A percentile compares a stretch with the other conserved stretches of the same genome.
Conservation (phyloP, 495 filamentous ascomycete species). For the Daldinia vernicosa region DNA sequence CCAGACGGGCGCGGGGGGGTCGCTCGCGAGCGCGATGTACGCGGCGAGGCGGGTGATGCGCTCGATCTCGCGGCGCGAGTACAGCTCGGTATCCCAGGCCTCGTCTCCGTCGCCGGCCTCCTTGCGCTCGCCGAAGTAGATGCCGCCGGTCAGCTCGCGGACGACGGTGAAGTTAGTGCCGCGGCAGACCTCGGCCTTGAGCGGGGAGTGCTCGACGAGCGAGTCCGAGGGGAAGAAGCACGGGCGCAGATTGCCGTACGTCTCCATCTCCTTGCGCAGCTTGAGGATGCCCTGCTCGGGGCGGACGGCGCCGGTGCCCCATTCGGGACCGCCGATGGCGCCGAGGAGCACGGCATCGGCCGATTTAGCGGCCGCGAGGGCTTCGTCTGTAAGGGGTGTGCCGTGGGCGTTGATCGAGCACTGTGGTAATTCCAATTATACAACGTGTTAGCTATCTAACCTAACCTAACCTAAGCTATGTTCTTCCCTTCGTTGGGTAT, state of each 20-base stretch:
- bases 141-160: slow-evolving; percentile 92
- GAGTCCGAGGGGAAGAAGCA: slow-evolving; percentile 95
- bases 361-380: slow-evolving; percentile 83
- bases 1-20: slow-evolving; percentile 85
- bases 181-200: slow-evolving; percentile 85
- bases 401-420: slow-evolving; percentile 88
- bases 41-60: slow-evolving; percentile 85
- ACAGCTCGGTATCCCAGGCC: slow-evolving; percentile 90
- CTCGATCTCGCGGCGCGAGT: slow-evolving; percentile 88
- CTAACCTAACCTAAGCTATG: neutral
- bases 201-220: slow-evolving; percentile 85
- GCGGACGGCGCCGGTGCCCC: slow-evolving; percentile 88
- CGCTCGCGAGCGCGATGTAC: slow-evolving; percentile 78
- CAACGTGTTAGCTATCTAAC: neutral
- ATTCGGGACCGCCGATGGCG: slow-evolving; percentile 97
- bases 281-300: slow-evolving; percentile 94
- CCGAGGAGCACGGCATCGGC: slow-evolving; percentile 94
- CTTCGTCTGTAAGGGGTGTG: slow-evolving; percentile 81
- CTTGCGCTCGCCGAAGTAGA: slow-evolving; percentile 95
- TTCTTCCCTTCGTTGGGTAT: neutral
- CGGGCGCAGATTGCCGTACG: slow-evolving; percentile 96
- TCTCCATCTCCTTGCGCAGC: slow-evolving; percentile 91
- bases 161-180: slow-evolving; percentile 95
- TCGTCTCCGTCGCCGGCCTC: slow-evolving; percentile 82
- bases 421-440: slow-evolving; percentile 51